Evolutionary conservation across 2,329 filamentous ascomycete species (phyloP).

Genomic region (Thielaviopsis populi): DNA sequence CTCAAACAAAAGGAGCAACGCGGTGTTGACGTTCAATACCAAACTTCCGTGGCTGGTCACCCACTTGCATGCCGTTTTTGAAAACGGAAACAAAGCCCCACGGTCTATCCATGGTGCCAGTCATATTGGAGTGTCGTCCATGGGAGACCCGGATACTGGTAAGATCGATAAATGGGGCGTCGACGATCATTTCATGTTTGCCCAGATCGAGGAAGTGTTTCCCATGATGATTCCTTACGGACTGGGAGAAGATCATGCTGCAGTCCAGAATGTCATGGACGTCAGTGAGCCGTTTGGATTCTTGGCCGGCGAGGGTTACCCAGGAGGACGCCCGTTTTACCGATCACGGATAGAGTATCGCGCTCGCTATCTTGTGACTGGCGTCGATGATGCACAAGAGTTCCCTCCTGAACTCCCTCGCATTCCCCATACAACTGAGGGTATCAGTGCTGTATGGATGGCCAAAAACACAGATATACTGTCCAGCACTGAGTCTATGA

Average conservation of each 20-base stretch:
- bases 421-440: conserved; percentile 53
- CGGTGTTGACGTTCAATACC: conserved; percentile 73
- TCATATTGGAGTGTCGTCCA: conserved; percentile 61
- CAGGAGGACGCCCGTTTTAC: conserved; percentile 67
- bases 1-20: conserved; percentile 48
- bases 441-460: conserved; percentile 73
- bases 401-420: conserved; percentile 33
- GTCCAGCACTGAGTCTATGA: conserved; percentile 55
- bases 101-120: conserved; percentile 71
- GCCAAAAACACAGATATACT: conserved; percentile 65
- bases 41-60: conserved; percentile 67
- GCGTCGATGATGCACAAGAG: not conserved
- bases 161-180: conserved; percentile 73
- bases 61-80: conserved; percentile 63
- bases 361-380: conserved; percentile 3
- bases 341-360: conserved; percentile 26
- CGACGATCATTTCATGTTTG: conserved; percentile 56
- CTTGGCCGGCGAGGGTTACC: conserved; percentile 72
- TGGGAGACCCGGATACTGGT: conserved; percentile 62
- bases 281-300: conserved; percentile 75
- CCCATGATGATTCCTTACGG: conserved; percentile 63
- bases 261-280: conserved; percentile 74
- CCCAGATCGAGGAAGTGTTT: conserved; percentile 64
- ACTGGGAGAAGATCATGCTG: conserved; percentile 61
- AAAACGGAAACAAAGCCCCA: conserved; percentile 56